These are phyloP conservation scores for Colletotrichum trifolii DNA, from an alignment of 2,329 filamentous ascomycete genomes.

Conservation along the genomic window DNA sequence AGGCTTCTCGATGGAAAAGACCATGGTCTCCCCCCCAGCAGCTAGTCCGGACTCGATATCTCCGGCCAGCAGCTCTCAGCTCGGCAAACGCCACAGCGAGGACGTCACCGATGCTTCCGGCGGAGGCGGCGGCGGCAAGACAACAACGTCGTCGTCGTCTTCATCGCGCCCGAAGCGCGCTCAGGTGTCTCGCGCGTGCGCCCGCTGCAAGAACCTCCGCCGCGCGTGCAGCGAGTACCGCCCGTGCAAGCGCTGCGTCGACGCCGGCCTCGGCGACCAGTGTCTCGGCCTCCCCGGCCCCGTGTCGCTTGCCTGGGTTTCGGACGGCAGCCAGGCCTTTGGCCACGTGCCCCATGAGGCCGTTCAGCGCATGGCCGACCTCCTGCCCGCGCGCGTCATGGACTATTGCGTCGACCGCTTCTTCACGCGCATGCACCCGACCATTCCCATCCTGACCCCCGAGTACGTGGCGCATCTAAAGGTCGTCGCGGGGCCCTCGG, in stretches of 20 bases:
- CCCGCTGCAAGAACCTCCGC: conserved; percentile 54
- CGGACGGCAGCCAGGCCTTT: conserved; percentile 39
- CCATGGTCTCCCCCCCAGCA: conserved; percentile 34
- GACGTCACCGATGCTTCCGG: conserved; percentile 16
- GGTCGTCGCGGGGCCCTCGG: conserved; percentile 37
- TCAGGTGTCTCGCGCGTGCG: conserved; percentile 57
- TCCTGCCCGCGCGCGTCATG: conserved; percentile 47
- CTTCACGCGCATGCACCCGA: conserved; percentile 52
- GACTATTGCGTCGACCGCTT: conserved; percentile 53
- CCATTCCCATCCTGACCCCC: conserved; percentile 55
- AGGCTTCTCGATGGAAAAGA: conserved; percentile 32
- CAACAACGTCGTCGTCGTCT: background rate
- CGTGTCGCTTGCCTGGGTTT: conserved; percentile 35
- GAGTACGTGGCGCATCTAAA: conserved; percentile 49
- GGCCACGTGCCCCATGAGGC: conserved; percentile 40
- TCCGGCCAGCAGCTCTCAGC: conserved; percentile 34
- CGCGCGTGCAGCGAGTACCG: conserved; percentile 57
- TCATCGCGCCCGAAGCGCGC: conserved; percentile 36
- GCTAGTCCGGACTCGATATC: conserved; percentile 35
- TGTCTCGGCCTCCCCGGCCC: conserved; percentile 43
- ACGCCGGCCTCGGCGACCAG: conserved; percentile 53
- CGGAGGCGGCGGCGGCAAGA: conserved; percentile 10
- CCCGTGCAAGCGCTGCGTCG: conserved; percentile 55
- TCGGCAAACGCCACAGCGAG: conserved; percentile 29
- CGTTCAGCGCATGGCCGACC: conserved; percentile 46